These are phyloP conservation scores for Botrytis paeoniae DNA, from an alignment of 2,329 filamentous ascomycete genomes.

Conservation along the genomic window DNA sequence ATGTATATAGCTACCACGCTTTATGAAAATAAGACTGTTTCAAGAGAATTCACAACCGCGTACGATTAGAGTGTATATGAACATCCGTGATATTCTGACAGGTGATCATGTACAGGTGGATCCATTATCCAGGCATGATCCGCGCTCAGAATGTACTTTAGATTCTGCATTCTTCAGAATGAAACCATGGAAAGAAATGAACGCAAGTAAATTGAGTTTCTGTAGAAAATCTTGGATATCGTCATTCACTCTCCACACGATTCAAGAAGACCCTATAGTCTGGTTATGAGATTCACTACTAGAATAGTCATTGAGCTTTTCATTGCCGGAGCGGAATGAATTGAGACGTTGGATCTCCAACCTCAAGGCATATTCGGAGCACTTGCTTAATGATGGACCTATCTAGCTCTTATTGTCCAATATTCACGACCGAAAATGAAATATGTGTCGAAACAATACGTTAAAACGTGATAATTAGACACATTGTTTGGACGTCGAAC, in stretches of 20 bases:
- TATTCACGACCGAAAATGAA: not conserved
- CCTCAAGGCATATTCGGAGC: no score
- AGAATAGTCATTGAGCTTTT: no score
- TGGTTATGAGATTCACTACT: not conserved
- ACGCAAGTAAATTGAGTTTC: not conserved
- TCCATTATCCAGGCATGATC: not conserved
- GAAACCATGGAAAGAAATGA: not conserved
- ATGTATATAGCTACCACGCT: not conserved
- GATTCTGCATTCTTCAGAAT: not conserved
- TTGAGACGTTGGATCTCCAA: not conserved
- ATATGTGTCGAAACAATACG: not conserved
- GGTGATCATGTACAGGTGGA: not conserved
- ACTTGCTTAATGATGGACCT: not conserved
- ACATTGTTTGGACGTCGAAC: not conserved
- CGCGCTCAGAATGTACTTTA: not conserved
- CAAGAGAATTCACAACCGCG: not conserved
- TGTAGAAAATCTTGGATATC: not conserved
- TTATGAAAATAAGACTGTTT: not conserved
- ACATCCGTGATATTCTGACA: no score
- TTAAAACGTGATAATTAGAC: no score
- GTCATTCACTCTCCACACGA: no score
- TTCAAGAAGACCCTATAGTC: not conserved
- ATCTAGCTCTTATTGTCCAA: not conserved
- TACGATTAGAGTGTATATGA: not conserved
- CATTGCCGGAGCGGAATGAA: not conserved